Conservation (phyloP, 2,329 filamentous ascomycete genomes). For the Fusarium pseudocircinatum region DNA sequence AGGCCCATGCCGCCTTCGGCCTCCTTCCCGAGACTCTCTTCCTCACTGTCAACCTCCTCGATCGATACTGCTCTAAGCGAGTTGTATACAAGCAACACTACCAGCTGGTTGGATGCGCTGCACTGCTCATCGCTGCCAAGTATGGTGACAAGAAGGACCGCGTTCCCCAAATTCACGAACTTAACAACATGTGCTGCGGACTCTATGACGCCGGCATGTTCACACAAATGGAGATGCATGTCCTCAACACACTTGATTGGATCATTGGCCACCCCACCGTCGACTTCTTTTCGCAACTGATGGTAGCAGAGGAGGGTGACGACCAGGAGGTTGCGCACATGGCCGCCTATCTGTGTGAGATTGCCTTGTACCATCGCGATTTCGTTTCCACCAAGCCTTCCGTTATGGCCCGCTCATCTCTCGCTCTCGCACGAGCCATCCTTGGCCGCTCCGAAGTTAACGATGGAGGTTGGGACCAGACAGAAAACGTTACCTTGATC, state of each 20-base stretch:
- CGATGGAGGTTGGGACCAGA: conserved; percentile 79
- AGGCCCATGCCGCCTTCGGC: conserved; percentile 95
- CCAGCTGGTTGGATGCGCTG: conserved; percentile 95
- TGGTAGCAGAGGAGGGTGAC: conserved; percentile 79
- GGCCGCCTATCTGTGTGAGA: conserved; percentile 93
- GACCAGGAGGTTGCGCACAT: conserved; percentile 94
- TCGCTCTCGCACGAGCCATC: conserved; percentile 88
- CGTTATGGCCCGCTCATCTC: conserved; percentile 85
- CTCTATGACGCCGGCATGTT: conserved; percentile 99
- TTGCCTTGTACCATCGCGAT: conserved; percentile 94
- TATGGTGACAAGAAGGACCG: conserved; percentile 99
- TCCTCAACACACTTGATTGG: conserved; percentile 97
- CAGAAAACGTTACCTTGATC: conserved; percentile 73
- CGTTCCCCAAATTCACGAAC: conserved; percentile 95
- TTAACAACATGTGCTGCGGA: conserved; percentile 99
- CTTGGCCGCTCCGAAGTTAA: conserved; percentile 80
- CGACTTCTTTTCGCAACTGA: conserved; percentile 90
- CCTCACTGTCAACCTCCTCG: conserved; percentile 94
- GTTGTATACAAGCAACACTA: conserved; percentile 99
- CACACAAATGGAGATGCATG: conserved; percentile 99
- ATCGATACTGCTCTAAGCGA: conserved; percentile 96
- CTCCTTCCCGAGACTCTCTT: conserved; percentile 95
- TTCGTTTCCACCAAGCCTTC: conserved; percentile 94
- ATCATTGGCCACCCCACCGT: conserved; percentile 94
- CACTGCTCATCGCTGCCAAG: conserved; percentile 95